Evolutionary conservation across 495 filamentous ascomycete species (phyloP).

Genomic region (Neurospora sp.): DNA sequence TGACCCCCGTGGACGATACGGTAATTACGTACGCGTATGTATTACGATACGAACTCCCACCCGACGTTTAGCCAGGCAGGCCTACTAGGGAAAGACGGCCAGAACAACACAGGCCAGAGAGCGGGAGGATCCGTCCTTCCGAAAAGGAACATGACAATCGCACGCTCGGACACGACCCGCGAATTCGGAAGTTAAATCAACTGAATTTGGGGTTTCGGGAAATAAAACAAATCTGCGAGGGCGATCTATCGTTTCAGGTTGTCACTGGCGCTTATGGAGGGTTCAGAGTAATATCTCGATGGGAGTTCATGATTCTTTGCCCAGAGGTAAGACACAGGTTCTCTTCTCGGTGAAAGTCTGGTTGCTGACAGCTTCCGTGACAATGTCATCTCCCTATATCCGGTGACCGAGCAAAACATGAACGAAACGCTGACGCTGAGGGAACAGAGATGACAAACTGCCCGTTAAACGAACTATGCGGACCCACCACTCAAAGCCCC

Average conservation of each 20-base stretch:
- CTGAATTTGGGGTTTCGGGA: background rate
- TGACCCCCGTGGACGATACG: background rate
- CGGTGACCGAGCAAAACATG: background rate
- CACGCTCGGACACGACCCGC: background rate
- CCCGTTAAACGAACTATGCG: background rate
- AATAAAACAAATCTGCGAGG: background rate
- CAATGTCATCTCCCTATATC: background rate
- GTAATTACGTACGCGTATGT: background rate
- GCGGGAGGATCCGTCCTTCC: background rate
- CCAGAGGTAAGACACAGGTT: background rate
- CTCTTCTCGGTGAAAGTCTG: background rate
- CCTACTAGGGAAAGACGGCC: background rate
- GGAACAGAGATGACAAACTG: background rate
- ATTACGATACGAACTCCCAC: background rate
- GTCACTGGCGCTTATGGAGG: background rate
- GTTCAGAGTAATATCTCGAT: background rate
- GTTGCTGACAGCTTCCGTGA: background rate
- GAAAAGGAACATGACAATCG: background rate
- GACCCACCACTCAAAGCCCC: background rate
- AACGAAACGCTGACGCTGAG: background rate
- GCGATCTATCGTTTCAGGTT: background rate
- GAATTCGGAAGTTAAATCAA: background rate
- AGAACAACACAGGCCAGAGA: background rate
- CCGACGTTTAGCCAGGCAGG: background rate
- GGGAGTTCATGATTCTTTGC: background rate